Evolutionary conservation across 2,329 filamentous ascomycete species (phyloP), one percentile per base, ranked within the genome.

Genomic region (Neonectria sp.): DNA sequence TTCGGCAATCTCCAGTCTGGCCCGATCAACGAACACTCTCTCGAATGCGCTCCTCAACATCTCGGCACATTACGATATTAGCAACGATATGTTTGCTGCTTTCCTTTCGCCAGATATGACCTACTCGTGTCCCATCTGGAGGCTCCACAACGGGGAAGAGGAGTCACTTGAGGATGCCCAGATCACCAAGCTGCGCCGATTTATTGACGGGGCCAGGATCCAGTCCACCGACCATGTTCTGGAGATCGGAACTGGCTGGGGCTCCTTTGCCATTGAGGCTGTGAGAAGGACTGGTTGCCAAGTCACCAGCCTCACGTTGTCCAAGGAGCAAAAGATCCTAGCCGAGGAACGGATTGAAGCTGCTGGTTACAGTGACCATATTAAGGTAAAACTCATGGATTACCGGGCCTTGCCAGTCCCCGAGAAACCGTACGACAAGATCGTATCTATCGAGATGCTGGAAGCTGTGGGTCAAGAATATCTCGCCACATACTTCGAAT

Each of bases 241-340:
- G 17, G 92, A 94, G 72, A 93, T 94, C 60, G 92, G 92, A 3
- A 93, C 91, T 2, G 92, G 92, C 13, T 94, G 92, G 92, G 92
- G 92, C 2, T 91, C 89, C 40, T 91, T 94, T 72, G 91, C 92
- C 3, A 93, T 94, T 48, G 86, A 89, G 68, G 92, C 91, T 1
- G 91, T 92, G 1, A 83, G 85, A 67, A 84, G 81, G 70, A 93
- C 91, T 0, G 90, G 90, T 6, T 94, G 92, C 76, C 84, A 85
- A 24, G 89, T 94, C 2, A 94, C 92, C 2, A 90, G 86, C 63
- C 78, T 94, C 65, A 94, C 92, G 0, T 81, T 94, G 7, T 92
- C 89, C 1, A 86, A 86, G 60, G 91, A 93, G 77, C 92, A 94
- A 74, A 93, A 93, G 78, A 82, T 81, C 21, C 80, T 93, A 9